Base-by-base conservation (phyloP, 2,329 filamentous ascomycete genomes). In the Onygenales sp. region DNA sequence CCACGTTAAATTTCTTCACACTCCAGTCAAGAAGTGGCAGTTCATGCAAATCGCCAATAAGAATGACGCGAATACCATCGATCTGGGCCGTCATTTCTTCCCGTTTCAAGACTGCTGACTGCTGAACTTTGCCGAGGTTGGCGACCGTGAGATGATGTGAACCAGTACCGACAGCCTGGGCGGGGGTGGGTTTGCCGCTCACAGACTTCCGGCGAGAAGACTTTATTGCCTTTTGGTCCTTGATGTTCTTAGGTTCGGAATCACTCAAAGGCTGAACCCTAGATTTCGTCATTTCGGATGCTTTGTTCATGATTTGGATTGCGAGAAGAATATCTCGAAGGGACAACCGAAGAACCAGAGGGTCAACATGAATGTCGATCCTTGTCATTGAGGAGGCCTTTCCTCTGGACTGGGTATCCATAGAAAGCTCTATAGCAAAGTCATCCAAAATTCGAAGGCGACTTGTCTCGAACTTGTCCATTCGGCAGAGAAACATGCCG, bases 401-500 rank as follows among this genome's bases (percentile, higher is more conserved):
- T 32, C 79, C 79, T 63, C 85, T 78, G 2, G 78, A 75, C 42
- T 80, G 76, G 59, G 82, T 84, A 63, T 98, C 92, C 75, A 98
- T 83, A 2, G 89, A 93, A 62, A 95, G 78, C 58, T 93, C 87
- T 8, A 97, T 76, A 2, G 90, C 95, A 67, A 98, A 98, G 69
- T 98, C 91, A 65, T 99, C 94, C 35, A 99, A 81, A 57, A 99
- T 95, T 14, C 93, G 84, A 46, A 98, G 78, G 39, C 89, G 83
- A 42, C 86, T 91, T 3, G 87, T 90, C 61, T 98, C 92, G 61
- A 97, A 97, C 58, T 85, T 88, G 69, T 99, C 94, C 93, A 99
- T 98, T 10, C 93, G 87, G 66, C 94, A 98, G 35, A 98, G 72
- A 68, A 96, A 99, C 93, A 99, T 98, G 61, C 93, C 93, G 51